These are phyloP conservation scores for Penicillium manginii DNA, from an alignment of 495 filamentous ascomycete species.

Conservation along the genomic window DNA sequence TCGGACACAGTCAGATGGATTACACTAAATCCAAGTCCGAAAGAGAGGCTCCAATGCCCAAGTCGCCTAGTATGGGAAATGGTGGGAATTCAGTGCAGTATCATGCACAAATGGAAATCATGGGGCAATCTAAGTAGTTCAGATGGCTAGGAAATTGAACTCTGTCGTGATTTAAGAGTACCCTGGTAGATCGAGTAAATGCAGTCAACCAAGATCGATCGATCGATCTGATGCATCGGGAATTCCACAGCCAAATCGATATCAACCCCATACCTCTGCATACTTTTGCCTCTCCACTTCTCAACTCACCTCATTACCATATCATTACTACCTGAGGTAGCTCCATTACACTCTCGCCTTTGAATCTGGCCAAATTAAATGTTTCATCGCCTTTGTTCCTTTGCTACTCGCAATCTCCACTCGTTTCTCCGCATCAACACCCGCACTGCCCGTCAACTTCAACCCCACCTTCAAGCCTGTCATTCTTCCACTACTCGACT, in stretches of 20 bases:
- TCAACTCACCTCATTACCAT: not conserved
- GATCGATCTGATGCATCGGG: not conserved
- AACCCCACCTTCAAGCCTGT: constrained; percentile 12
- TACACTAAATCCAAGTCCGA: not conserved
- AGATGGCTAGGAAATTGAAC: no score
- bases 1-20: not conserved
- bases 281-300: not conserved
- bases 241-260: not conserved
- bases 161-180: no score
- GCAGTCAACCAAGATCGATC: not conserved
- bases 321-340: not conserved
- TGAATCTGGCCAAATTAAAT: not conserved
- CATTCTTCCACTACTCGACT: constrained; percentile 13
- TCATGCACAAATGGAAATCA: no score
- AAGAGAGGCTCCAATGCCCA: no score
- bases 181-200: no score
- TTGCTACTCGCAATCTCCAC: constrained; percentile 8
- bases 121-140: no score
- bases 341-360: no score
- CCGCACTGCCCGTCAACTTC: constrained; percentile 9
- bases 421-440: constrained; percentile 23
- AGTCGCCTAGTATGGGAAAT: no score
- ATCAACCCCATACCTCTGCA: not conserved
- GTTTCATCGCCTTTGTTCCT: not conserved
- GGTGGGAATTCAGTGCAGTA: no score